Evolutionary conservation across 2,329 filamentous ascomycete genomes (phyloP), one percentile per base, ranked within the genome.

Genomic region (Ophiocordyceps unilateralis): DNA sequence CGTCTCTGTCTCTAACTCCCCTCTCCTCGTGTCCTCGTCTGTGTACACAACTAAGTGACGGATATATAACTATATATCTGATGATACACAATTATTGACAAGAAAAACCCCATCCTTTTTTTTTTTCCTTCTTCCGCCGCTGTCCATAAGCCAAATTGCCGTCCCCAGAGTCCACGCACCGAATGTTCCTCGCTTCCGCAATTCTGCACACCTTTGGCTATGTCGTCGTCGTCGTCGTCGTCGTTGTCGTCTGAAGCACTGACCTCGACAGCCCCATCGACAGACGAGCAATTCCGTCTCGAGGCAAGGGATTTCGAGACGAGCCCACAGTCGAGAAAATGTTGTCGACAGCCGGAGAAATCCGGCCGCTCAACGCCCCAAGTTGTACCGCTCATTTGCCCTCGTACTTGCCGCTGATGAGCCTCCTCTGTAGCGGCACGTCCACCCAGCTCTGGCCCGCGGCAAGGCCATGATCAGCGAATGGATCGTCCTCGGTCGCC

Each of bases 331-430:
- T n/a, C n/a, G 28, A 30, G 24, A 26, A 26, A 26, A 15, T 30
- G n/a, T 15, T 14, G 2, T 15, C 11, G 28, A 30, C 5, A 30
- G 12, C 12, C n/a, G 14, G 5, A 3, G 28, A 30, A n/a, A n/a
- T n/a, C n/a, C n/a, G n/a, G n/a, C n/a, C n/a, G n/a, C n/a, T n/a
- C n/a, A n/a, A n/a, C n/a, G n/a, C n/a, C n/a, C n/a, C n/a, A n/a
- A n/a, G n/a, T n/a, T n/a, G n/a, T n/a, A n/a, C n/a, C n/a, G n/a
- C n/a, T n/a, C n/a, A 53, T 39, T 48, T 58, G 39, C 75, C 74
- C 52, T 83, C 75, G 58, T 91, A 93, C 61, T 80, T 83, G 40
- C 84, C 85, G 55, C 76, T 79, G 21, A 83, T 70, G 49, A 91
- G 58, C 62, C 80, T 88, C 59, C 74, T 75, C 43, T 70, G 63